Evolutionary conservation across 1,284 basidiomycete genomes (phyloP), one percentile per base, ranked within the genome.

Genomic region (Cryptococcus jaspeensis): DNA sequence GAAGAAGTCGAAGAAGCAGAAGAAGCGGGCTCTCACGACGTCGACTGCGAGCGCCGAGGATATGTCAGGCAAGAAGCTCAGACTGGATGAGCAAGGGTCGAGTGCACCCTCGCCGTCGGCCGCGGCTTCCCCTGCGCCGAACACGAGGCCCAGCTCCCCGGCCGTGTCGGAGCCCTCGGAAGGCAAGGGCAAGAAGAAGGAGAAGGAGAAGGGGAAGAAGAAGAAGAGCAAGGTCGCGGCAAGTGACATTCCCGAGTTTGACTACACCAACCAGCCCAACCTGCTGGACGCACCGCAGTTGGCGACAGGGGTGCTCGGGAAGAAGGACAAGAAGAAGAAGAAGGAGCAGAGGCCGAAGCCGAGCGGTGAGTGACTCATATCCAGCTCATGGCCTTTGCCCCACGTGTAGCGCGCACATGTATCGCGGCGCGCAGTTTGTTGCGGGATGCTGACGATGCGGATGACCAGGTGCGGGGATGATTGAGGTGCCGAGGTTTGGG

Each of bases 181-280:
- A 39, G 46, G 39, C 18, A 42, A 35, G 22, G 47, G 37, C 39
- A 28, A 40, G 23, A 40, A 25, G 12, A 57, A 56, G 44, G 52
- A 50, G 36, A 46, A 46, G 15, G 52, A 37, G 61, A 73, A 60
- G 58, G 66, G 65, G 47, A 53, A 55, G 49, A 63, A 60, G 50
- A 51, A 52, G 43, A 65, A 62, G 54, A 55, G 52, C n/a, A 50
- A 64, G 45, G 55, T 65, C 22, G 66, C 59, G 58, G 59, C 65
- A 12, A 61, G 63, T 37, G 72, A 75, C 28, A 75, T 79, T 43
- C 82, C 82, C 46, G 80, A 80, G 39, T 93, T 92, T 70, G 89
- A 92, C 77, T 94, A 92, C 72, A 77, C 82, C 2, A 76, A 80
- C 5, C 84, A 83, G 41, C 84, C 88, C 11, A 92, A 91, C 70